Conservation (phyloP, 257 asterid species). For the Lycium barbarum region DNA sequence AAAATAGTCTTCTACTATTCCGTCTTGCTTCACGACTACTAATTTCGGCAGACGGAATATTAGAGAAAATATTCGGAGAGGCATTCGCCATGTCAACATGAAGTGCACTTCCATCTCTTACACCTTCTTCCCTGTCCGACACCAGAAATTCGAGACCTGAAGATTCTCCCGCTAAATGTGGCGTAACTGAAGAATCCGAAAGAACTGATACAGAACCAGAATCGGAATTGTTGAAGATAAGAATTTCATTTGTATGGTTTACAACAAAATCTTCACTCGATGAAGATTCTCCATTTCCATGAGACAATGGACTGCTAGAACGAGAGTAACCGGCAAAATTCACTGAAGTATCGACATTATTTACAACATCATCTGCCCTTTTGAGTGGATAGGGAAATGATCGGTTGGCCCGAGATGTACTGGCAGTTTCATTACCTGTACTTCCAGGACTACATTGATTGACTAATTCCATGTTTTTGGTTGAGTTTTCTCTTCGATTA, state of each 20-base stretch:
- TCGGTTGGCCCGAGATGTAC: slow-evolving; percentile 58
- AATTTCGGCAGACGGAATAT: slow-evolving; percentile 58
- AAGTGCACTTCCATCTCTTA: slow-evolving; percentile 54
- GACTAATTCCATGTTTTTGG: slow-evolving; percentile 61
- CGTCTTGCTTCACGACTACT: slow-evolving; percentile 60
- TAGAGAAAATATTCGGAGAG: slow-evolving; percentile 54
- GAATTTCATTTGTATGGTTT: slow-evolving; percentile 60
- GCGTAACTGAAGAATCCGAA: slow-evolving; percentile 56
- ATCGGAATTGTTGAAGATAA: slow-evolving; percentile 58
- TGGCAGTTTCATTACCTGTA: slow-evolving; percentile 53
- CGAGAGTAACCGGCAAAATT: slow-evolving; percentile 38
- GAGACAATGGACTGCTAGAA: slow-evolving; percentile 39
- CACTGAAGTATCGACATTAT: slow-evolving; percentile 38
- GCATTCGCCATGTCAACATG: slow-evolving; percentile 61
- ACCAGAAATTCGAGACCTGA: slow-evolving; percentile 55
- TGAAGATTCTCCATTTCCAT: slow-evolving; percentile 47
- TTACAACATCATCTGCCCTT: slow-evolving; percentile 36
- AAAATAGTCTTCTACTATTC: slow-evolving; percentile 81
- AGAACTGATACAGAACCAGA: slow-evolving; percentile 52
- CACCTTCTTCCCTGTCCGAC: slow-evolving; percentile 66
- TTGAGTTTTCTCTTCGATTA: slow-evolving; percentile 55
- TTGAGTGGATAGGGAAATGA: slow-evolving; percentile 43
- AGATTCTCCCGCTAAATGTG: slow-evolving; percentile 49
- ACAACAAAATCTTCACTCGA: slow-evolving; percentile 60
- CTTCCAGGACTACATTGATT: slow-evolving; percentile 40